Evolutionary conservation across 2,329 filamentous ascomycete species (phyloP), one percentile per base, ranked within the genome.

Genomic region (Hymenotorrendiella dingleyae): DNA sequence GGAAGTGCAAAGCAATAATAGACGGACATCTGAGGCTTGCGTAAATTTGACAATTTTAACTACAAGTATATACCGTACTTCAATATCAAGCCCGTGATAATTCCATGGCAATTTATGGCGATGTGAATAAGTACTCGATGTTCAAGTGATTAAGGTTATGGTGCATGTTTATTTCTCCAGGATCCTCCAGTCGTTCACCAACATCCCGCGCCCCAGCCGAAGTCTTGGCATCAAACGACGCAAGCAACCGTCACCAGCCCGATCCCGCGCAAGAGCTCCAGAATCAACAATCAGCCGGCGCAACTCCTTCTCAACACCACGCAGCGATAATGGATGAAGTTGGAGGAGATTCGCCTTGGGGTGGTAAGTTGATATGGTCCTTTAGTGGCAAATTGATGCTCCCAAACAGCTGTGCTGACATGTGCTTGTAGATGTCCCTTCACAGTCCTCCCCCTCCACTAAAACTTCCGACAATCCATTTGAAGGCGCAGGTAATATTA

Each of bases 321-420:
- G n/a, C n/a, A n/a, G 41, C 44, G 45, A 57, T 17, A 12, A 69
- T 69, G 67, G 66, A 69, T 64, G 66, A 64, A 59, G 66, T 66
- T 50, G 64, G 61, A 53, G 62, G 62, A 62, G 65, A 68, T 50
- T 69, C 67, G 27, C 66, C 67, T 38, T 69, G 67, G 67, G 66
- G 65, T 45, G 67, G 66, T 68, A 65, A 54, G 63, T 57, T 17
- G 36, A 35, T 45, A 16, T 4, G 10, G 19, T 33, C 4, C 12
- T 10, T 16, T 4, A 5, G 16, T 11, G 19, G 11, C 12, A 33
- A 10, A 17, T 33, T 19, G 5, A 4, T 10, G n/a, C 19, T 16
- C 10, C 5, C 16, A 5, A 33, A 16, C n/a, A 14, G 36, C 36
- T 28, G 29, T 40, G 33, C 43, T 57, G 33, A 54, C 45, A 40